Evolutionary conservation across 495 filamentous ascomycete genomes (phyloP).

Genomic region (Penicillium pancosmium): DNA sequence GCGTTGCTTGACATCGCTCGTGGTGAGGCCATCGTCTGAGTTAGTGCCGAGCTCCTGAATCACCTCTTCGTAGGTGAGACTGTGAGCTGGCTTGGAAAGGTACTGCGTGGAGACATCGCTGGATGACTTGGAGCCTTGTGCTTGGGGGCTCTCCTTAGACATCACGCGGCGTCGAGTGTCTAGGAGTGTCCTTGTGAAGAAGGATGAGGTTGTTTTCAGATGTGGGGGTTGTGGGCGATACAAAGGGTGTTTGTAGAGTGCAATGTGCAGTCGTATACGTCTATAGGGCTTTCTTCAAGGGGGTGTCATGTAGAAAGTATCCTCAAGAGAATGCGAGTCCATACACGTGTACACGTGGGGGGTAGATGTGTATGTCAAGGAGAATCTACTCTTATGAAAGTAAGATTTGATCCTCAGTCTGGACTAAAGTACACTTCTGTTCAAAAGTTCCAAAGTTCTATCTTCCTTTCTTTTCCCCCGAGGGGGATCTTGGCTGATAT

Average conservation of each 20-base stretch:
- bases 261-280: conserved; percentile 17
- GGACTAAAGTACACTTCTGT: conserved; percentile 18
- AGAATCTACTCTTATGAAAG: conserved; percentile 7
- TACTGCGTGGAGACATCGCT: conserved; percentile 15
- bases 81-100: conserved; percentile 66
- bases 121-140: conserved; percentile 43
- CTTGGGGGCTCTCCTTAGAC: conserved; percentile 43
- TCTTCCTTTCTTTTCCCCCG: conserved; percentile 3
- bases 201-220: neutral
- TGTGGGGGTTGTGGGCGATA: neutral
- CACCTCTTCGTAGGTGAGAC: conserved; percentile 56
- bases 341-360: conserved; percentile 32
- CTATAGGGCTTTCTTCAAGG: conserved; percentile 34
- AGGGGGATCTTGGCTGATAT: conserved; percentile 14
- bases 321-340: conserved; percentile 40
- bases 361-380: conserved; percentile 11
- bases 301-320: conserved; percentile 42
- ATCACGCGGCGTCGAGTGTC: conserved; percentile 28
- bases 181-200: conserved; percentile 5
- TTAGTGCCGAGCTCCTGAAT: conserved; percentile 62
- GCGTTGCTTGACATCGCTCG: conserved; percentile 55
- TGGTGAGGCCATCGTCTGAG: conserved; percentile 61
- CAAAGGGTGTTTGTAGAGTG: neutral
- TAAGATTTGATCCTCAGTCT: conserved; percentile 12
- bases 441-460: conserved; percentile 11